Evolutionary conservation across 768 basidiomycete genomes (phyloP).

Genomic region (Boletus pseudopeckii): DNA sequence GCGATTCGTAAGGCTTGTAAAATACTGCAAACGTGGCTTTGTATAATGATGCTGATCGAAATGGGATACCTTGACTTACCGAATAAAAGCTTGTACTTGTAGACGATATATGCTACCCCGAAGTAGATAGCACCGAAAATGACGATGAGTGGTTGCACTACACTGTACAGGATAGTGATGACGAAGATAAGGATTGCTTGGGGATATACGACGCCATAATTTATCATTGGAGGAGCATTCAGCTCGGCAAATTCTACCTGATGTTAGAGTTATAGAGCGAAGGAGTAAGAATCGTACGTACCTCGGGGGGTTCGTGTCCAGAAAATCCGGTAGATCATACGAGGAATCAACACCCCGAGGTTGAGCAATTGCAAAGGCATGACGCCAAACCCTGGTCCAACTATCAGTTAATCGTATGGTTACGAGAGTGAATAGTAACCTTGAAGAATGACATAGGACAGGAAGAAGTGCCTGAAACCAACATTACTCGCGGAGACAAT

Average conservation of each 20-base stretch:
- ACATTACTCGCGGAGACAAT: constrained; percentile 11
- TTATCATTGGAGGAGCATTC: constrained; percentile 97
- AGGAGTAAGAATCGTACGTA: constrained; percentile 26
- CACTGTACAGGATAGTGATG: constrained; percentile 91
- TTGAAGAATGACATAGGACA: constrained; percentile 83
- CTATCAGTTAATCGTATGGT: constrained; percentile 2
- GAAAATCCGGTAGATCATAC: constrained; percentile 69
- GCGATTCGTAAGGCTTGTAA: constrained; percentile 97
- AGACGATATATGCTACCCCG: constrained; percentile 91
- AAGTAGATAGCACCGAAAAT: constrained; percentile 96
- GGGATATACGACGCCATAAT: constrained; percentile 95
- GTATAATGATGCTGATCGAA: neutral
- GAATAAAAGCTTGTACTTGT: constrained; percentile 96
- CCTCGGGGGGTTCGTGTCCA: constrained; percentile 89
- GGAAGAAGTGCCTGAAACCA: constrained; percentile 65
- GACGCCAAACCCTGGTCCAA: constrained; percentile 68
- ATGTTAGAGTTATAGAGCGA: neutral
- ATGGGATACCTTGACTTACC: constrained; percentile 47
- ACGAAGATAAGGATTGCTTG: constrained; percentile 96
- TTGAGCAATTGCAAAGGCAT: constrained; percentile 96
- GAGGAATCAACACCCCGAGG: constrained; percentile 81
- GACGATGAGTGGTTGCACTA: constrained; percentile 92
- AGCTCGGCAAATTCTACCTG: constrained; percentile 86
- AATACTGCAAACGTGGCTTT: constrained; percentile 58
- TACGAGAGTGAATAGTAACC: constrained; percentile 36